phyloP scores from a whole-genome alignment of 1,284 basidiomycete species.

The Paramarasmius palmivorus region DNA sequence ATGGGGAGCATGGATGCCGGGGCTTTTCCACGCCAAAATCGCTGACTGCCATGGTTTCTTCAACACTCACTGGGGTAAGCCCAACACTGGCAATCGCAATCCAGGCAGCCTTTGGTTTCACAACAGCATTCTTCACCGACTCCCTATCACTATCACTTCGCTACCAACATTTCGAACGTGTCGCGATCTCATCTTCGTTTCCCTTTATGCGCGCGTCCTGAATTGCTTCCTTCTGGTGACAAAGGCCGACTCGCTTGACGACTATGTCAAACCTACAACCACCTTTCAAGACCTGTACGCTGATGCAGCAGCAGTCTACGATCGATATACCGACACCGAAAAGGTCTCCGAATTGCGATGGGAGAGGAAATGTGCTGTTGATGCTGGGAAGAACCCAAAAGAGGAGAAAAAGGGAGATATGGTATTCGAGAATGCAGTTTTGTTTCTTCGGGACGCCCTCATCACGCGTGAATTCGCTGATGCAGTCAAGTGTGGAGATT shows the following conservation, averaged over 20 bases:
- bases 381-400: no score
- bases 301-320: conserved; percentile 21
- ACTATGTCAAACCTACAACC: conserved; percentile 18
- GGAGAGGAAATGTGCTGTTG: conserved; percentile 8
- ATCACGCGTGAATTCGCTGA: conserved; percentile 34
- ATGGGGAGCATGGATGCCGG: neutral
- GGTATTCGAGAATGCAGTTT: conserved; percentile 35
- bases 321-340: conserved; percentile 17
- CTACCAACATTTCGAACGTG: conserved; percentile 32
- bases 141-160: conserved; percentile 31
- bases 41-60: neutral
- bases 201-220: conserved; percentile 33
- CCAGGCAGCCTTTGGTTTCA: conserved; percentile 20
- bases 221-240: conserved; percentile 34
- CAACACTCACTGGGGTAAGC: neutral
- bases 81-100: neutral
- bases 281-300: conserved; percentile 21
- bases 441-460: conserved; percentile 36
- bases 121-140: conserved; percentile 30
- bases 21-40: neutral
- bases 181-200: conserved; percentile 36
- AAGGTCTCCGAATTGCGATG: conserved; percentile 17
- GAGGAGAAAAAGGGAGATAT: conserved; percentile 27
- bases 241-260: conserved; percentile 17
- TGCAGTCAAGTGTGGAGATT: conserved; percentile 36